Conservation (phyloP, 495 filamentous ascomycete genomes). For the Cenococcum geophilum region DNA sequence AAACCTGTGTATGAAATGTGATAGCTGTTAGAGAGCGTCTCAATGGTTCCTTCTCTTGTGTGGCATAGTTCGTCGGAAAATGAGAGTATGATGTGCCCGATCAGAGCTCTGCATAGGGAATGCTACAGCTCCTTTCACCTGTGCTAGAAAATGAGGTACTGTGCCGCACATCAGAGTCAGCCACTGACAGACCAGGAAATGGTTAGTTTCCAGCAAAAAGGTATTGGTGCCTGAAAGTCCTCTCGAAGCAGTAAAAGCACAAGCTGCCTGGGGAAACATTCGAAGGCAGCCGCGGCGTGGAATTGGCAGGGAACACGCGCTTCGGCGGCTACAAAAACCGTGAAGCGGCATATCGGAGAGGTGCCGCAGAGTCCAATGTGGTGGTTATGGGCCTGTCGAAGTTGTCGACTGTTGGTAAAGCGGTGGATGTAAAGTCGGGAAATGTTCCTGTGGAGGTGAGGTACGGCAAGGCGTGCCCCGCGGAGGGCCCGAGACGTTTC, state of each 20-base stretch:
- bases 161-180: too few relatives aligned
- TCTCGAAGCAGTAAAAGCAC: neutral
- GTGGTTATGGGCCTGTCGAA: neutral
- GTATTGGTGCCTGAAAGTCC: neutral
- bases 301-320: neutral
- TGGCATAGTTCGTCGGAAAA: conserved; percentile 2
- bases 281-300: conserved; percentile 6
- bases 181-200: neutral
- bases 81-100: neutral
- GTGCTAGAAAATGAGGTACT: too few relatives aligned
- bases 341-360: neutral
- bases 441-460: neutral
- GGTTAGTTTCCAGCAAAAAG: neutral
- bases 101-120: neutral
- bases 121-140: too few relatives aligned
- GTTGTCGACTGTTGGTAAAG: neutral
- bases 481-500: neutral
- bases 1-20: neutral
- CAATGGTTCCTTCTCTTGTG: neutral
- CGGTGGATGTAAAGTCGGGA: neutral
- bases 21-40: neutral
- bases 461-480: neutral
- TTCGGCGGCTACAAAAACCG: neutral
- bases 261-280: neutral
- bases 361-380: neutral